Conservation (phyloP, 1,284 basidiomycete species). For the Volvariella surrecta region DNA sequence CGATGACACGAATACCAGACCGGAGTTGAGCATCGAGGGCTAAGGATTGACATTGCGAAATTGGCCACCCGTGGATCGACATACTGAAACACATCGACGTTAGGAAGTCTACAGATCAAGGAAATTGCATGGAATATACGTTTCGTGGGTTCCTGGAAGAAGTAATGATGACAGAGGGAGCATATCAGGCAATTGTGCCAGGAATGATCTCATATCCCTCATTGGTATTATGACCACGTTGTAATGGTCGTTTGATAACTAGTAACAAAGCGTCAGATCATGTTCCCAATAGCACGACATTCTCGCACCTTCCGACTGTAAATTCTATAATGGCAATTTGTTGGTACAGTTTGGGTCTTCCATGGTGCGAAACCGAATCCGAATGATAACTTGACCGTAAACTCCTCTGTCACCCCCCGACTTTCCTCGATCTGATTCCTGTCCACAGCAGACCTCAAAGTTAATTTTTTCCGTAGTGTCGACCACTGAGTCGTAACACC, state of each 20-base stretch:
- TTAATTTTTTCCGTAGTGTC: no score
- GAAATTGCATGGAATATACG: conserved; percentile 30
- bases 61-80: conserved; percentile 74
- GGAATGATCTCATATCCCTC: conserved; percentile 50
- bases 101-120: conserved; percentile 2
- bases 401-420: no score
- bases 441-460: no score
- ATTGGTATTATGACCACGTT: conserved; percentile 46
- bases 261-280: not conserved
- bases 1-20: conserved; percentile 70
- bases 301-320: conserved; percentile 2
- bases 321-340: conserved; percentile 1
- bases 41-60: conserved; percentile 70
- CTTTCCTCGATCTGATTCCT: no score
- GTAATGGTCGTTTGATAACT: conserved; percentile 32
- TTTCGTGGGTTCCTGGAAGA: conserved; percentile 77
- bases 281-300: no score
- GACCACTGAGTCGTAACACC: no score
- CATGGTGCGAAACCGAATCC: not conserved
- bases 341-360: not conserved
- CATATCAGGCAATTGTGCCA: conserved; percentile 59
- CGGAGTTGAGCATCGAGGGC: conserved; percentile 52
- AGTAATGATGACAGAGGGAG: conserved; percentile 60
- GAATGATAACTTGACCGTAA: no score
- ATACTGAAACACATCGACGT: conserved; percentile 31